Conservation (phyloP, 768 basidiomycete genomes). For the Lentinula edodes region DNA sequence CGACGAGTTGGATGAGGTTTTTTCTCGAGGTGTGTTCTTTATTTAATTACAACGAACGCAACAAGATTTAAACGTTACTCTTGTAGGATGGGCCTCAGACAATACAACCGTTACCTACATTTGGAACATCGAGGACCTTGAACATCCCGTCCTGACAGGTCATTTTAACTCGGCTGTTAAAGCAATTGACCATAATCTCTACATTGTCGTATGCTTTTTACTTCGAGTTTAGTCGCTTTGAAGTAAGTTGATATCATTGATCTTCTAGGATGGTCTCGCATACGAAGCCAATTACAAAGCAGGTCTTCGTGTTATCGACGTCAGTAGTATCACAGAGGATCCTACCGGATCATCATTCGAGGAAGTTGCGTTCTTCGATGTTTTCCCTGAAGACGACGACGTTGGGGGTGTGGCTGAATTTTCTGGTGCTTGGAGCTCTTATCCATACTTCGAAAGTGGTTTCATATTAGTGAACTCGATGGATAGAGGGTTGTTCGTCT, state of each 20-base stretch:
- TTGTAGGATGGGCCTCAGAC: background rate
- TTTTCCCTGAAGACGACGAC: conserved; percentile 16
- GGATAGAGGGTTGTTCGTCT: conserved; percentile 14
- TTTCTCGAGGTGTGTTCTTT: background rate
- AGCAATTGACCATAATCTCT: conserved; percentile 24
- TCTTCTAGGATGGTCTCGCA: conserved; percentile 14
- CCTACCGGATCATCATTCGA: conserved; percentile 21
- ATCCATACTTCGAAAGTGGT: conserved; percentile 14
- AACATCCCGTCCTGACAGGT: conserved; percentile 20
- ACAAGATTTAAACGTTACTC: background rate
- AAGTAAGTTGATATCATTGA: background rate
- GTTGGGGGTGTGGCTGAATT: conserved; percentile 10
- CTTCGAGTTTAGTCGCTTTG: background rate
- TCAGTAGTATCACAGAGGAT: conserved; percentile 20
- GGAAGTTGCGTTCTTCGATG: conserved; percentile 23
- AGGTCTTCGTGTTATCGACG: conserved; percentile 22
- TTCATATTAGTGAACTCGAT: conserved; percentile 14
- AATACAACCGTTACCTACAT: conserved; percentile 21
- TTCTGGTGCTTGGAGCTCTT: conserved; percentile 12
- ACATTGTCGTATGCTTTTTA: conserved; percentile 11
- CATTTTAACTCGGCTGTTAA: conserved; percentile 19
- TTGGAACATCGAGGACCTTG: conserved; percentile 24
- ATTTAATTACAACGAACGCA: background rate
- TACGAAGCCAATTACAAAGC: conserved; percentile 25
- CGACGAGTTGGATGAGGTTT: conserved; percentile 22